Base-by-base conservation (phyloP, 805 yeast species). In the Hanseniaspora lindneri region DNA sequence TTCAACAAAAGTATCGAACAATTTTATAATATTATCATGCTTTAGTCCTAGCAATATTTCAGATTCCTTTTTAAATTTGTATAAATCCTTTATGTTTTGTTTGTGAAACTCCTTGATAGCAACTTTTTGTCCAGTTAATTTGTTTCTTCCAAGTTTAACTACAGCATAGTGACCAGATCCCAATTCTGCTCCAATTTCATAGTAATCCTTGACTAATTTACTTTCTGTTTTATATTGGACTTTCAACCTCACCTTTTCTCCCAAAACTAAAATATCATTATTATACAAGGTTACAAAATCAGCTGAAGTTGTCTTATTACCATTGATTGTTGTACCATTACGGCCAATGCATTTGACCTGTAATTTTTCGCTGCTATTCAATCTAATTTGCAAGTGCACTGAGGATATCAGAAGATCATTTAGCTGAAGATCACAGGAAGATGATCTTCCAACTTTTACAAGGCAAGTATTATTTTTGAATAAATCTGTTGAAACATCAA, bases 101-200 rank as follows among this genome's bases (percentile, higher is more conserved):
- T 81, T 79, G 54, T 77, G 79, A 61, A 83, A 83, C 8, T 83
- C 77, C 58, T 83, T 83, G 3, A 83, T 84, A 0, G 89, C 92
- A 41, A 77, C 82, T 2, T 71, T 63, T 43, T 72, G 71, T 0
- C 86, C 85, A 0, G 79, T 71, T 7, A 63, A 60, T 54, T 77
- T 73, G 53, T 75, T 71, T 7, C 68, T 67, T 2, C 85, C 85
- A 54, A 80, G 83, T 58, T 77, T 79, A 3, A 83, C 92, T n/a
- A 77, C 76, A 0, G 92, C 89, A 57, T 83, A 83, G 62, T 83
- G 89, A 0, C 92, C 92, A 3, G 80, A 65, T 0, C 92, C 92
- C 20, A 83, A 62, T 53, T 78, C 75, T 49, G 67, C 69, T 0
- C 83, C 84, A 17, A 67, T 41, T 1, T 61, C 42, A 47, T 66